Base-by-base conservation (phyloP, 441 rosid genomes). In the Eutrema salsugineum region DNA sequence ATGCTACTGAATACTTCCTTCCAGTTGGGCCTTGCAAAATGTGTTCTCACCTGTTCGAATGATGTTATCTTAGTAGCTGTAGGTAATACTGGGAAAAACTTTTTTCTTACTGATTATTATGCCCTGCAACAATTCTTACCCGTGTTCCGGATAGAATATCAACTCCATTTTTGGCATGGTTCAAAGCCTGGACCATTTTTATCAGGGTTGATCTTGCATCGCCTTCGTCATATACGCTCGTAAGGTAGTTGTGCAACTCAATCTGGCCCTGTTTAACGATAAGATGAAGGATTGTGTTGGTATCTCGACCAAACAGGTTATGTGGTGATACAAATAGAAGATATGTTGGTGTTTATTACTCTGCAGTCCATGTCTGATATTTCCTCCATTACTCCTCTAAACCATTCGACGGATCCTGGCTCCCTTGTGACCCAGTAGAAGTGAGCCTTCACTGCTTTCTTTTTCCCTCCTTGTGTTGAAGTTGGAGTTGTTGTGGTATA, bases 341-440 rank as follows among this genome's bases (percentile, higher is more conserved):
- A 33, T 33, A 61, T 55, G 5, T 15, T n/a, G 32, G 61, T 68
- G 43, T 9, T 72, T 36, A 51, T 77, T 89, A 91, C 98, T 79
- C 88, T 89, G 75, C 58, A 89, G 73, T 95, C 98, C 87, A 91
- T 88, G 76, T 84, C 97, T 62, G 99, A 95, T 46, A 93, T 86
- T 79, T 95, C 95, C 74, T 95, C 83, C 97, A 95, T 91, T 70
- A 89, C 97, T 63, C 96, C 98, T 86, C 91, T 89, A 68, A 95
- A 95, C 98, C 97, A 95, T 79, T 93, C 99, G 2, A 95, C 85
- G 2, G 98, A 95, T 16, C 91, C 94, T 1, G 91, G 87, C 65
- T 95, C 99, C 75, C 97, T 86, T 16, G 99, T 95, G 17, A 95
- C 99, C 96, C 98, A 93, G 68, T 88, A 91, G 83, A 95, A 95